These are phyloP conservation scores for Populus hybrid DNA, from an alignment of 441 rosid species.

Conservation along the genomic window DNA sequence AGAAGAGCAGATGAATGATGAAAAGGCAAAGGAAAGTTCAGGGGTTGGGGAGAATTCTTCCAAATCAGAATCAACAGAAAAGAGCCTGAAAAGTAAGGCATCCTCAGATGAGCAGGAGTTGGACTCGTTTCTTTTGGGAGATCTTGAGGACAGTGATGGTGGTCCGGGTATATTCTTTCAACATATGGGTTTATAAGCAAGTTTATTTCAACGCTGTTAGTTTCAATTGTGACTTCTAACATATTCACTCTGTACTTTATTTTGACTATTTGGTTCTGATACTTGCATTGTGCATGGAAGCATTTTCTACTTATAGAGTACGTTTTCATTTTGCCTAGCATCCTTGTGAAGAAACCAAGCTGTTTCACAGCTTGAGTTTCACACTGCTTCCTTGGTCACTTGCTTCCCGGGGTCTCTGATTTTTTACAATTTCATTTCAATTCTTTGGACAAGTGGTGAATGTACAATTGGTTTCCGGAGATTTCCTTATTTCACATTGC, in stretches of 20 bases:
- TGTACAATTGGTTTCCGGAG: neutral
- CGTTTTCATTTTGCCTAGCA: neutral
- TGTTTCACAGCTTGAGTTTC: neutral
- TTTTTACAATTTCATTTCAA: neutral
- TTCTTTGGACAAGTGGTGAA: neutral
- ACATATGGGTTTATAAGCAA: neutral
- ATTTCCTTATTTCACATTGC: neutral
- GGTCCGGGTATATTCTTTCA: slow-evolving; percentile 38
- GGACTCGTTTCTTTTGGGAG: slow-evolving; percentile 65
- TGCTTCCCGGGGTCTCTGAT: neutral
- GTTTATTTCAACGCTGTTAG: neutral
- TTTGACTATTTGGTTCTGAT: neutral
- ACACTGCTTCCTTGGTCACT: neutral
- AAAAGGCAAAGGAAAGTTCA: slow-evolving; percentile 27
- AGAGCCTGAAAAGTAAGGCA: slow-evolving; percentile 36
- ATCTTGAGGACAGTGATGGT: slow-evolving; percentile 55
- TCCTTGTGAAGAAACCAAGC: neutral
- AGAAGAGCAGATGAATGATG: slow-evolving; percentile 28
- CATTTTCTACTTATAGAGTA: neutral
- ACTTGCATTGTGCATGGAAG: neutral
- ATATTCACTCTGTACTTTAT: neutral
- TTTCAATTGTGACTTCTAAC: neutral
- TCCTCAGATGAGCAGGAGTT: slow-evolving; percentile 49
- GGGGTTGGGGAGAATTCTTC: slow-evolving; percentile 22
- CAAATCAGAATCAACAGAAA: slow-evolving; percentile 28